Evolutionary conservation across 257 asterid species (phyloP).

Genomic region (Solanum chiquidenum): DNA sequence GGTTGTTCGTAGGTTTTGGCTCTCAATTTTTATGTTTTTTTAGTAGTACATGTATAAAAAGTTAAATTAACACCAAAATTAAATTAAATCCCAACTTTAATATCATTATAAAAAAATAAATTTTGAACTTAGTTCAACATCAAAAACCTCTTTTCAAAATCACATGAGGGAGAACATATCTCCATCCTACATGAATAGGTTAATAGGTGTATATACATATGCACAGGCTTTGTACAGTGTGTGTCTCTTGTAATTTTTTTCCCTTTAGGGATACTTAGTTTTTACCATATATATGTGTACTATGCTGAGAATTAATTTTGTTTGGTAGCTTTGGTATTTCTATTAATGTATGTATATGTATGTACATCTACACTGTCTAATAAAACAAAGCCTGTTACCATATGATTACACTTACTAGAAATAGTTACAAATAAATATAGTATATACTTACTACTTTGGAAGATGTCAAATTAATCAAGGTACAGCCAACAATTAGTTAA

Average conservation of each 20-base stretch:
- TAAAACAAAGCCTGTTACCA: neutral
- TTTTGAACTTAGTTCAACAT: neutral
- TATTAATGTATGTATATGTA: neutral
- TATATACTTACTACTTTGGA: neutral
- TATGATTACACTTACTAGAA: neutral
- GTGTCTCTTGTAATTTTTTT: neutral
- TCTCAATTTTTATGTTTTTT: neutral
- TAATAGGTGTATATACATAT: neutral
- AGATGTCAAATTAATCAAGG: neutral
- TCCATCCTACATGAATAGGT: neutral
- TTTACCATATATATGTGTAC: neutral
- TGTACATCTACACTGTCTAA: neutral
- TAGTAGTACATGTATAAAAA: neutral
- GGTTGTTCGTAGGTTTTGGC: neutral
- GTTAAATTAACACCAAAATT: neutral
- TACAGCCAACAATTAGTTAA: neutral
- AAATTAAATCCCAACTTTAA: neutral
- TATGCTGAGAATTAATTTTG: neutral
- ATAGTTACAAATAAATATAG: neutral
- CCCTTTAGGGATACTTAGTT: neutral
- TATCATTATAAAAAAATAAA: neutral
- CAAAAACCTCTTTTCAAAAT: neutral
- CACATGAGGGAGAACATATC: neutral
- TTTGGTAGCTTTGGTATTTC: neutral
- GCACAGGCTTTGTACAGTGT: neutral